Percentiles rank a stretch among this genome's conserved stretches.
These are phyloP conservation scores for Leccinum subspadiceum DNA, from an alignment of 1,284 basidiomycete species.

Conservation along the genomic window DNA sequence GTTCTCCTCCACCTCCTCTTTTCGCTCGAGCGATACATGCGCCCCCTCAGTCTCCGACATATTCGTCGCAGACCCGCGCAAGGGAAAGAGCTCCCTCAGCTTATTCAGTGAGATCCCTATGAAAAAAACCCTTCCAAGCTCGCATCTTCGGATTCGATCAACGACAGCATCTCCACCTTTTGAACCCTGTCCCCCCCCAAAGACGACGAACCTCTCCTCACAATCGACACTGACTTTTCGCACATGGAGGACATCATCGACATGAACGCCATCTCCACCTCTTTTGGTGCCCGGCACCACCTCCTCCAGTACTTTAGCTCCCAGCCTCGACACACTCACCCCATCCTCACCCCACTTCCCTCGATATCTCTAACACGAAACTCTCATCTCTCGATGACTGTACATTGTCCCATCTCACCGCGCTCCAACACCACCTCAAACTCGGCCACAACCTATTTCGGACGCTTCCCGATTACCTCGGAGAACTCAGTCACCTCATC, in stretches of 20 bases:
- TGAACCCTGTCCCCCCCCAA: conserved; percentile 7
- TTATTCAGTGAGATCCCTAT: no score
- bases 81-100: no score
- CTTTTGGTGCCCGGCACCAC: not conserved
- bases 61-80: no score
- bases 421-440: conserved; percentile 64
- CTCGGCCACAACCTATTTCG: conserved; percentile 90
- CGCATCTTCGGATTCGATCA: no score
- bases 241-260: conserved; percentile 86
- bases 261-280: conserved; percentile 19
- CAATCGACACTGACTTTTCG: conserved; percentile 76
- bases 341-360: conserved; percentile 37
- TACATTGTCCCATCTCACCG: conserved; percentile 71
- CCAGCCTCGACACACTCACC: no score
- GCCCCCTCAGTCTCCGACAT: conserved; percentile 30
- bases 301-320: no score
- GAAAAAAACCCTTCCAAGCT: no score
- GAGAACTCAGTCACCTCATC: conserved; percentile 70
- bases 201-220: conserved; percentile 23
- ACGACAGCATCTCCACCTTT: no score
- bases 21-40: conserved; percentile 35
- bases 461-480: conserved; percentile 79
- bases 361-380: conserved; percentile 92
- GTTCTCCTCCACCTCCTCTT: conserved; percentile 21
- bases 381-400: conserved; percentile 81